These are phyloP conservation scores for Infundibulicybe gibba DNA, from an alignment of 768 basidiomycete genomes.

Conservation along the genomic window DNA sequence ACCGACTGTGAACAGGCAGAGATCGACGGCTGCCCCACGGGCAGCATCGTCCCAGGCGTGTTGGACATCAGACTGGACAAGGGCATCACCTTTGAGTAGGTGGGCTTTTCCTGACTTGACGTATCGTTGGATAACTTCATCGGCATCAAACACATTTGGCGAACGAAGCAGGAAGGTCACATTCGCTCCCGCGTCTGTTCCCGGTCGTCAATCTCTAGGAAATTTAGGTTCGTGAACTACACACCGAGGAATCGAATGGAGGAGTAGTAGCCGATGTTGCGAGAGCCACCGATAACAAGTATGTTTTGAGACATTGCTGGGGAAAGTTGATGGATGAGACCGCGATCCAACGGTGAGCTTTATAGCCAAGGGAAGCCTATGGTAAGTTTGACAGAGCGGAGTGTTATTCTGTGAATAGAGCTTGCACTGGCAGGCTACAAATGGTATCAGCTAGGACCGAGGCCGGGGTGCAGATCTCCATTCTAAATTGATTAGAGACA, in stretches of 20 bases:
- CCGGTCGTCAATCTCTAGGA: neutral
- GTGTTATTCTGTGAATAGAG: too few species aligned
- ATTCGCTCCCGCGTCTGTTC: slow-evolving; percentile 49
- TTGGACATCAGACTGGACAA: slow-evolving; percentile 45
- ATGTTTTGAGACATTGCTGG: slow-evolving; percentile 30
- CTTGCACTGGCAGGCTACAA: too few species aligned
- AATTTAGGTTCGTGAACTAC: slow-evolving; percentile 7
- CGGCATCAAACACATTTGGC: slow-evolving; percentile 46
- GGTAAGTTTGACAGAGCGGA: too few species aligned
- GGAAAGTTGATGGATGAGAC: too few species aligned
- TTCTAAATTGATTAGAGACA: too few species aligned
- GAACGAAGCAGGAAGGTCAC: slow-evolving; percentile 64
- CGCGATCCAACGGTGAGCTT: too few species aligned
- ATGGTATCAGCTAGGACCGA: too few species aligned
- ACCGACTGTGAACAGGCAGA: slow-evolving; percentile 64
- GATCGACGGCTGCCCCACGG: slow-evolving; percentile 39
- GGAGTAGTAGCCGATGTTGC: slow-evolving; percentile 52
- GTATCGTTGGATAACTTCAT: slow-evolving; percentile 48
- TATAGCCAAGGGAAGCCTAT: too few species aligned
- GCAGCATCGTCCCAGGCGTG: slow-evolving; percentile 47
- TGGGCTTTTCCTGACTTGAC: slow-evolving; percentile 47
- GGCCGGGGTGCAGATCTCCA: too few species aligned
- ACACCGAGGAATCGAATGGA: slow-evolving; percentile 45
- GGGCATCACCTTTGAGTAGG: slow-evolving; percentile 59
- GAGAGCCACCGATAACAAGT: slow-evolving; percentile 48